These are phyloP conservation scores for Apiospora pterosperma DNA, from an alignment of 2,329 filamentous ascomycete species.

Conservation along the genomic window DNA sequence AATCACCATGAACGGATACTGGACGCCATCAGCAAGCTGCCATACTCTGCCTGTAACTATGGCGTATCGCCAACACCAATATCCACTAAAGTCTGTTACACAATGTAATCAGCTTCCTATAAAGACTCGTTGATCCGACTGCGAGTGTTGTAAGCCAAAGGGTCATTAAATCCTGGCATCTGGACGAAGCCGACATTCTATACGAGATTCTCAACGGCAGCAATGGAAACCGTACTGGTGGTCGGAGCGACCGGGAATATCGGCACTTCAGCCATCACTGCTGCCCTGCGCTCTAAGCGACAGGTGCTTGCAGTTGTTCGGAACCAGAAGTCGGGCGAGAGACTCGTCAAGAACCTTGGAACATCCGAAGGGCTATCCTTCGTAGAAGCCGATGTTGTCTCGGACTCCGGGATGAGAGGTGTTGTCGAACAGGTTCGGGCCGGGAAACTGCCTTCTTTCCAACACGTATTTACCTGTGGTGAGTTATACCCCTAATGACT, in stretches of 20 bases:
- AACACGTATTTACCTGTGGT: constrained; percentile 34
- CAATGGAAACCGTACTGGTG: constrained; percentile 31
- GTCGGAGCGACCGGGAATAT: constrained; percentile 37
- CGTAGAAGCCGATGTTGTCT: constrained; percentile 29
- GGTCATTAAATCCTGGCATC: not conserved
- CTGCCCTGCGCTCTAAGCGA: constrained; percentile 23
- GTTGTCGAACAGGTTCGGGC: constrained; percentile 31
- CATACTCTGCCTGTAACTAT: not conserved
- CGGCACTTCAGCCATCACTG: constrained; percentile 29
- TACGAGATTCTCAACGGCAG: not conserved
- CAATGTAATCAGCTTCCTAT: not conserved
- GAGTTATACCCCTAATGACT: not conserved
- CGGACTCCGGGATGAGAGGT: constrained; percentile 25
- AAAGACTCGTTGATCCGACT: not conserved
- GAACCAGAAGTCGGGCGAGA: constrained; percentile 29
- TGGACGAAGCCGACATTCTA: not conserved
- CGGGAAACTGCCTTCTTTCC: constrained; percentile 33
- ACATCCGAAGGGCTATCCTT: constrained; percentile 26
- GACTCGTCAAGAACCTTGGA: constrained; percentile 27
- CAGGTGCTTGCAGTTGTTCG: constrained; percentile 34
- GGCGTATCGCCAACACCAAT: not conserved
- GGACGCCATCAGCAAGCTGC: not conserved
- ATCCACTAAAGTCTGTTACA: not conserved
- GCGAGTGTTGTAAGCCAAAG: not conserved
- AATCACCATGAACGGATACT: not conserved